Base-by-base conservation (phyloP, 2,329 filamentous ascomycete genomes). In the Verticillium klebahnii region DNA sequence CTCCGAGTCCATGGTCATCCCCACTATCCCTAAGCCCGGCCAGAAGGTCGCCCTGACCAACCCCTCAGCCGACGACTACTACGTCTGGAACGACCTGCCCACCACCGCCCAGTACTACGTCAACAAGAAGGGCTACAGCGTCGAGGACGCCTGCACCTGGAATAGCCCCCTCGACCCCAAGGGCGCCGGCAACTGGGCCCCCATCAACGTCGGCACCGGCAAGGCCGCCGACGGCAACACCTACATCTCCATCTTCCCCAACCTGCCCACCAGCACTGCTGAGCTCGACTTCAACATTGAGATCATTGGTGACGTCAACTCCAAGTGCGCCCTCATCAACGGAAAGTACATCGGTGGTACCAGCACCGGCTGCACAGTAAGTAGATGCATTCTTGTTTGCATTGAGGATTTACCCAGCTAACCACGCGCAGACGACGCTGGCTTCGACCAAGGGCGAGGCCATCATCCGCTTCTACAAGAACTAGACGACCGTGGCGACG, bases 51-150 rank as follows among this genome's bases (percentile, higher is more conserved):
- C 81, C 39, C 78, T 99, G 67, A 92, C 91, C 72, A 94, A 92
- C 81, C 90, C 94, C 56, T 78, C 89, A 67, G 86, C 88, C 63
- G 73, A 74, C 57, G 82, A 79, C 58, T 96, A 94, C 82, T 98
- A 93, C 81, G 77, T 82, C 64, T 96, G 92, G 91, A 68, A 91
- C 70, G 85, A 85, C 69, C 84, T 84, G 74, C 69, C 79, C 58
- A 98, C 95, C 59, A 93, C 92, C 57, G 93, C 93, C 55, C 95
- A 98, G 79, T 98, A 97, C 85, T 99, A 99, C 74, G 85, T 98
- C 78, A 98, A 98, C 85, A 90, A 90, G 70, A 83, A 86, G 69
- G 93, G 92, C 64, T 80, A 90, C 60, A 69, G 77, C 19, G 78
- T 87, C 62, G 74, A 86, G 67, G 77, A 93, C 14, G 91, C 86